Conservation (phyloP, 257 asterid genomes). For the Gentiana straminea region DNA sequence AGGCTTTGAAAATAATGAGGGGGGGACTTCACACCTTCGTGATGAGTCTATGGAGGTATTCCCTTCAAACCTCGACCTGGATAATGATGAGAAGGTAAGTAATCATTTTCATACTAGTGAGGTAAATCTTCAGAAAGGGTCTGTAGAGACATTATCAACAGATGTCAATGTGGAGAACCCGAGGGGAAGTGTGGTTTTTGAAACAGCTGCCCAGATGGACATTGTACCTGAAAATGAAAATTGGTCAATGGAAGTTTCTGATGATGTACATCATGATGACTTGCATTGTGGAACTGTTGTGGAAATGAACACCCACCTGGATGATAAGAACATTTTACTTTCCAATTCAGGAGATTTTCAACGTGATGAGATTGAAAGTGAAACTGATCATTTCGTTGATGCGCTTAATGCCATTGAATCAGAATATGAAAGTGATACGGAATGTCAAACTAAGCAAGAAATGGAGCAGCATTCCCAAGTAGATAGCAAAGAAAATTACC, state of each 20-base stretch:
- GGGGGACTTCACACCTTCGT: conserved; percentile 8
- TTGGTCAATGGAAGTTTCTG: conserved; percentile 14
- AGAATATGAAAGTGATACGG: conserved; percentile 67
- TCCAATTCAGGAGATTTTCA: conserved; percentile 9
- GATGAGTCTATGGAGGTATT: conserved; percentile 20
- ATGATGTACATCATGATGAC: conserved; percentile 32
- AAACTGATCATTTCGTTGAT: conserved; percentile 70
- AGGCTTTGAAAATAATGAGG: conserved; percentile 8
- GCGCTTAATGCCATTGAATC: conserved; percentile 89
- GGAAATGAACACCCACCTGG: conserved; percentile 8
- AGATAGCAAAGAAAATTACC: conserved; percentile 30
- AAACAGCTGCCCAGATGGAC: conserved; percentile 19
- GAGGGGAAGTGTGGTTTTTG: conserved; percentile 22
- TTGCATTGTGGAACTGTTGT: conserved; percentile 24
- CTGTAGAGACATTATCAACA: conserved; percentile 25
- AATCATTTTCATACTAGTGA: conserved; percentile 3
- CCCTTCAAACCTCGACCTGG: conserved; percentile 25
- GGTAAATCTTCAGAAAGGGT: conserved; percentile 20
- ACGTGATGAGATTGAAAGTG: conserved; percentile 37
- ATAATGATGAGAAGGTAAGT: conserved; percentile 15
- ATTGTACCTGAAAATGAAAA: conserved; percentile 19
- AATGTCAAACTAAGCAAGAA: conserved; percentile 38
- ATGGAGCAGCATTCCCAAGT: conserved; percentile 25
- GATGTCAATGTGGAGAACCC: conserved; percentile 22
- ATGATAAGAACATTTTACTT: conserved; percentile 6